These are phyloP conservation scores for Tuctoria greenei DNA, from an alignment of 176 grass and related monocot species.

Conservation along the genomic window DNA sequence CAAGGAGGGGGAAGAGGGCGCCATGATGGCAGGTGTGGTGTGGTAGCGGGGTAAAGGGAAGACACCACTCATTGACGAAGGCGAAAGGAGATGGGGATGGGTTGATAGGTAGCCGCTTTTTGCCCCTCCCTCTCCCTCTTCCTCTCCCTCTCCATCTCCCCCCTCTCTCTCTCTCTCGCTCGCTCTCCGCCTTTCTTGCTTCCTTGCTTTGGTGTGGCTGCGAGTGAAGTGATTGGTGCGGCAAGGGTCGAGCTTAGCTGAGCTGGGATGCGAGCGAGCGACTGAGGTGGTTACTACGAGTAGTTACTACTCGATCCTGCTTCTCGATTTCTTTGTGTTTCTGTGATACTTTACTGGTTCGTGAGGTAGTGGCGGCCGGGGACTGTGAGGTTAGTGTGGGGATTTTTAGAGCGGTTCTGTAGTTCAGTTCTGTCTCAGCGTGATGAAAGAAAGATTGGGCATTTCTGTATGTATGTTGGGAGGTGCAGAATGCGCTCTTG, in stretches of 20 bases:
- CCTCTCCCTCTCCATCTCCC: background rate
- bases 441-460: background rate
- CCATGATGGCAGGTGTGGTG: constrained; percentile 35
- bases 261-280: constrained; percentile 1
- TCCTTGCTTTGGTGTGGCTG: background rate
- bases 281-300: no score
- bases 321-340: background rate
- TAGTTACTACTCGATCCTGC: background rate
- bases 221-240: background rate
- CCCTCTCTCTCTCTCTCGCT: background rate
- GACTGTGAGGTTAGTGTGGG: background rate
- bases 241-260: background rate
- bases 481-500: constrained; percentile 21
- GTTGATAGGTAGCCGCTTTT: background rate
- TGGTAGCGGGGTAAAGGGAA: constrained; percentile 35
- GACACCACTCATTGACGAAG: constrained; percentile 38
- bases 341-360: background rate
- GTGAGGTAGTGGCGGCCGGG: background rate
- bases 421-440: background rate
- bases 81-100: constrained; percentile 14
- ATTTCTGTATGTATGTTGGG: background rate
- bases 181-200: background rate
- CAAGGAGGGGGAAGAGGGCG: background rate
- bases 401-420: background rate
- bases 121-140: background rate